These are phyloP conservation scores for Ceratobasidium sp. DNA, from an alignment of 1,284 basidiomycete genomes.

Conservation along the genomic window DNA sequence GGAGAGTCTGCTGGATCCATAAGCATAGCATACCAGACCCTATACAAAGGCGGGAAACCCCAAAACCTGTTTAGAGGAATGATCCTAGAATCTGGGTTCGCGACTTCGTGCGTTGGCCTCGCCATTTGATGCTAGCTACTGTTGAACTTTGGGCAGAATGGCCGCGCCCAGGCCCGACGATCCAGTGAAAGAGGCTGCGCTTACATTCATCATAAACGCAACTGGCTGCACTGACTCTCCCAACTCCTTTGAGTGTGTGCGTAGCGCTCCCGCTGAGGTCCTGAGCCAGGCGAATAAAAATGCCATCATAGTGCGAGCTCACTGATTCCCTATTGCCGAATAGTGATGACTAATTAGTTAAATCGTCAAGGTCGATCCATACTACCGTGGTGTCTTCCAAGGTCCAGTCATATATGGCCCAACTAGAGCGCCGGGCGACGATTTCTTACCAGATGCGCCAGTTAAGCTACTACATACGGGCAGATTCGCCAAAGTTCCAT, in stretches of 20 bases:
- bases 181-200: background rate
- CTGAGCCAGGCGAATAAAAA: constrained; percentile 7
- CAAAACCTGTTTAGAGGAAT: constrained; percentile 46
- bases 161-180: background rate
- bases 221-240: background rate
- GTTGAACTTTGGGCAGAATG: background rate
- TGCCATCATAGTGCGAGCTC: background rate
- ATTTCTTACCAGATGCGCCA: background rate
- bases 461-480: constrained; percentile 50
- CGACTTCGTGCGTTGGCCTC: constrained; percentile 34
- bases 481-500: background rate
- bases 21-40: constrained; percentile 49
- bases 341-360: background rate
- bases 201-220: background rate
- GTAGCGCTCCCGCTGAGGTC: background rate
- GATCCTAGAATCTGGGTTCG: constrained; percentile 47
- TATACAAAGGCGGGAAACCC: constrained; percentile 49
- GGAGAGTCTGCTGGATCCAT: constrained; percentile 55
- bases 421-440: background rate
- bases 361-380: background rate
- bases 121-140: background rate
- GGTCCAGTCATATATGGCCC: constrained; percentile 2
- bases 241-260: constrained; percentile 16
- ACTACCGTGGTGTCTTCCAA: background rate
- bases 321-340: background rate